These are phyloP conservation scores for Diutina neorugosa DNA, from an alignment of 1,139 yeast species.

Conservation along the genomic window DNA sequence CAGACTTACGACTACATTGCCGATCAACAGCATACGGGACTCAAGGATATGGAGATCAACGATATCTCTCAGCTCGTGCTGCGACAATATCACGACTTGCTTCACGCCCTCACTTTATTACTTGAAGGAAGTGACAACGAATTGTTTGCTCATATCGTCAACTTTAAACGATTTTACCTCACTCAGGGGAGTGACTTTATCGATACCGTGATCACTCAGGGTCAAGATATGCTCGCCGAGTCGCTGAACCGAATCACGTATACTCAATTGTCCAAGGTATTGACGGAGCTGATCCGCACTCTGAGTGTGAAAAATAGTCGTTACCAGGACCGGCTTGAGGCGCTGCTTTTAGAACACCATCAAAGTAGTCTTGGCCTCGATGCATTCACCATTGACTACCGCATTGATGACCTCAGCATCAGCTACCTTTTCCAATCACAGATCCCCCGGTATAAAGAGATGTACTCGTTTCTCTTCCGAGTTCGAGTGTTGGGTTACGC, in stretches of 20 bases:
- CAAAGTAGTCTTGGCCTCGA: slow-evolving; percentile 11
- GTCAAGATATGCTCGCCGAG: slow-evolving; percentile 41
- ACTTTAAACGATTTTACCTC: slow-evolving; percentile 55
- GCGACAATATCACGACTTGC: slow-evolving; percentile 45
- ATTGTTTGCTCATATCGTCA: slow-evolving; percentile 43
- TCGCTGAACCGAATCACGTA: slow-evolving; percentile 56
- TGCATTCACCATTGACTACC: not conserved
- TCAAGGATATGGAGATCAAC: slow-evolving; percentile 20
- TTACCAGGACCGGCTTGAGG: slow-evolving; percentile 47
- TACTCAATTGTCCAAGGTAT: slow-evolving; percentile 50
- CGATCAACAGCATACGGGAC: slow-evolving; percentile 17
- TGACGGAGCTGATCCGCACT: slow-evolving; percentile 53
- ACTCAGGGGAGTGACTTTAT: slow-evolving; percentile 74
- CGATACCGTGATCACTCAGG: slow-evolving; percentile 47
- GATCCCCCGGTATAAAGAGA: not conserved
- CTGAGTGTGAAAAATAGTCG: slow-evolving; percentile 44
- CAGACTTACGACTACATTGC: slow-evolving; percentile 24
- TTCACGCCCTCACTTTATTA: slow-evolving; percentile 38
- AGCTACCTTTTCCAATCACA: not conserved
- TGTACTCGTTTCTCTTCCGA: not conserved
- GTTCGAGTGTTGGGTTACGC: not conserved
- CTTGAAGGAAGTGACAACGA: slow-evolving; percentile 34
- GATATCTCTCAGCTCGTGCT: slow-evolving; percentile 24
- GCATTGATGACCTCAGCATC: not conserved
- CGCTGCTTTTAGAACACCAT: slow-evolving; percentile 51